These are phyloP conservation scores for Dactylonectria macrodidyma DNA, from an alignment of 2,329 filamentous ascomycete species.

Conservation along the genomic window DNA sequence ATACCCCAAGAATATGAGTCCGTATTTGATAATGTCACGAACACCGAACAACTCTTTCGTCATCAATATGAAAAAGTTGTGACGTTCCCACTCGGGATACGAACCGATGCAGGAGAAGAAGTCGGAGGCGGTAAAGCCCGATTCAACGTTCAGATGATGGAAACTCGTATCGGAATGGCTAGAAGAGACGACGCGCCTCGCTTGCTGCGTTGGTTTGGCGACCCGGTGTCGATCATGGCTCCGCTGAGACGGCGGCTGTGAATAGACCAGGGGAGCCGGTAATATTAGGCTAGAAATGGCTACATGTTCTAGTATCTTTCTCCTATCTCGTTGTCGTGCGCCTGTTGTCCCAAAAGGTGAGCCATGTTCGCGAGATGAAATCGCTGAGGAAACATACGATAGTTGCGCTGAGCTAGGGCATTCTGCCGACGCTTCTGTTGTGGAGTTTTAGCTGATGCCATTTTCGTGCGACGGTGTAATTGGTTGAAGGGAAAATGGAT, in stretches of 20 bases:
- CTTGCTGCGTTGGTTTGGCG: not conserved
- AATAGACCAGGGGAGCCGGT: not conserved
- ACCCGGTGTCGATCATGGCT: not conserved
- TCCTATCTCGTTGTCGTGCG: slow-evolving; percentile 10
- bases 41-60: slow-evolving; percentile 15
- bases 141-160: not conserved
- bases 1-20: slow-evolving; percentile 15
- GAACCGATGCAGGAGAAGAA: slow-evolving; percentile 18
- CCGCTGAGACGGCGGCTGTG: not conserved
- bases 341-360: slow-evolving; percentile 6
- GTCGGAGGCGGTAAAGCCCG: slow-evolving; percentile 10
- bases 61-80: slow-evolving; percentile 18
- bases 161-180: not conserved
- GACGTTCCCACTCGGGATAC: slow-evolving; percentile 12
- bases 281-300: not conserved
- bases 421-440: slow-evolving; percentile 10
- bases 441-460: not conserved
- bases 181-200: not conserved
- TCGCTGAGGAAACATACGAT: slow-evolving; percentile 12
- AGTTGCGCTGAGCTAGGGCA: slow-evolving; percentile 18
- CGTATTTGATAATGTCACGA: slow-evolving; percentile 21
- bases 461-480: slow-evolving; percentile 4
- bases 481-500: not conserved
- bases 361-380: not conserved
- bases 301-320: slow-evolving; percentile 7